Conservation (phyloP, 768 basidiomycete genomes). For the Lentinula guzmanii region DNA sequence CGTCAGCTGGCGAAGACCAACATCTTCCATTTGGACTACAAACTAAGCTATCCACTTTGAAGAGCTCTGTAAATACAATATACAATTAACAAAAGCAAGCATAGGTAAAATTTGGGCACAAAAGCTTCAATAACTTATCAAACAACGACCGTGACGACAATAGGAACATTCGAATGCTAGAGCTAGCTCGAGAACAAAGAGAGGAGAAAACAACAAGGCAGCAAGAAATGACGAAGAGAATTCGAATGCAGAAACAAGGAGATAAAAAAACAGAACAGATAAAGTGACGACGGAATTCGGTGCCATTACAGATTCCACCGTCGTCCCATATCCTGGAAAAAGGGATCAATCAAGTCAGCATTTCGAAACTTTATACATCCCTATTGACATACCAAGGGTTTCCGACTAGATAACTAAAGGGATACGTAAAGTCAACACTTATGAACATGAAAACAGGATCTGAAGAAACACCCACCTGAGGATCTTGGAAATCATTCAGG, state of each 20-base stretch:
- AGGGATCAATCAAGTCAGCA: background rate
- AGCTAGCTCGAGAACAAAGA: too few species aligned
- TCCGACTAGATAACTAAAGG: background rate
- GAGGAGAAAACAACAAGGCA: too few species aligned
- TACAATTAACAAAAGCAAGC: too few species aligned
- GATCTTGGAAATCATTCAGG: conserved; percentile 6
- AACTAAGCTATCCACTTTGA: too few species aligned
- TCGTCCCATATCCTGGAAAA: background rate
- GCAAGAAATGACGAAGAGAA: background rate
- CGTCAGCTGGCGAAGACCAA: too few species aligned
- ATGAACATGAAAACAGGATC: too few species aligned
- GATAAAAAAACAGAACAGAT: background rate
- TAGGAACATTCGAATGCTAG: too few species aligned
- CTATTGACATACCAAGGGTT: background rate
- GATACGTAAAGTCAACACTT: background rate
- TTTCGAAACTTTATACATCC: background rate
- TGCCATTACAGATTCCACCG: background rate
- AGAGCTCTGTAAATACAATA: too few species aligned
- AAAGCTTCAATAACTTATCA: too few species aligned
- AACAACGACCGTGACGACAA: too few species aligned
- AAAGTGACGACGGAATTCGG: background rate
- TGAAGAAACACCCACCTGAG: background rate
- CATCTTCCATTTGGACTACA: too few species aligned
- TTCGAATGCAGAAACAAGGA: background rate
- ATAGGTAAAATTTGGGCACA: too few species aligned